Base-by-base conservation (phyloP, 1,284 basidiomycete species). In the Tetrapyrgos nigripes region DNA sequence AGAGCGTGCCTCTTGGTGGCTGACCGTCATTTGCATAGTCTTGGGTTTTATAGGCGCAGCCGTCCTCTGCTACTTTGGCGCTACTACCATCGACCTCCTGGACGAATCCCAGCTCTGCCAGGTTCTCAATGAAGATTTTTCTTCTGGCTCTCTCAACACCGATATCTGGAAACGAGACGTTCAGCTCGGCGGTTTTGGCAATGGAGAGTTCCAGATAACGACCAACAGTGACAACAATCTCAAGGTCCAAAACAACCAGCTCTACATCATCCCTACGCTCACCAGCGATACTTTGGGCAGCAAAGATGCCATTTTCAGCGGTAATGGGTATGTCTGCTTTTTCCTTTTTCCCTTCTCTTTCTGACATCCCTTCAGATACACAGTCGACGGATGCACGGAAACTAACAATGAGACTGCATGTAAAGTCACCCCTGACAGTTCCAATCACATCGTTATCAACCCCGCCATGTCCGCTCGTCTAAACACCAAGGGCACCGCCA, bases 131-230 rank as follows among this genome's bases (percentile, higher is more conserved):
- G 93, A 95, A 52, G 71, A 92, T 50, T 96, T 93, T 66, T 63
- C 74, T 27, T 65, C 61, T 4, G 60, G 73, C 14, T 69, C 71
- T 1, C 75, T 85, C 9, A 77, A 80, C 63, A 62, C 55, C 6
- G 55, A 75, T 74, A 59, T 78, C 80, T 75, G 84, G 90, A 67
- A 75, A 33, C 83, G 80, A 46, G 92, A 94, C 60, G 79, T 90
- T 50, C 83, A 91, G 62, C 78, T 92, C 50, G 88, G 89, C 54
- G 93, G 91, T 1, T 94, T 90, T 66, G 89, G 88, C 2, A 92
- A 92, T 61, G 85, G 85, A 23, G 86, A 93, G 66, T 95, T 95
- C 70, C 84, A 94, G 69, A 93, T 93, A 85, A 87, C 89, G 6
- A 92, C 92, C 1, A 73, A 74, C n/a, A 82, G 81, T 2, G 62